Percentiles rank a stretch among this genome's conserved stretches.
Conservation (phyloP, 108 stramenopile species). For the Fragilaria radians region DNA sequence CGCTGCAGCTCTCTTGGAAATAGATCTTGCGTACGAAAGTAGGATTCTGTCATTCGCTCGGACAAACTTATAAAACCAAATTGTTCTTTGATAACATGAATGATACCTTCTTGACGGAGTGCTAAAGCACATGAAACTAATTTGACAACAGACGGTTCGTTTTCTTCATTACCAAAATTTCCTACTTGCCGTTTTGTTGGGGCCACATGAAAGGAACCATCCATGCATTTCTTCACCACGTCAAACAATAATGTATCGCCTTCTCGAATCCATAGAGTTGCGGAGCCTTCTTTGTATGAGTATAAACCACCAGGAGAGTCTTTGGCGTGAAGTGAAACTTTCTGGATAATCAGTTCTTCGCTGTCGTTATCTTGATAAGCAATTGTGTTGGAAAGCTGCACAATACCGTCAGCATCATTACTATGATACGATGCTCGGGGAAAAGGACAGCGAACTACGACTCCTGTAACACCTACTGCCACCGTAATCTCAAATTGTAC, state of each 20-base stretch:
- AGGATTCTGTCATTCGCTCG: conserved; percentile 64
- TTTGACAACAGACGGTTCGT: conserved; percentile 7
- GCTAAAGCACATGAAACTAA: conserved; percentile 36
- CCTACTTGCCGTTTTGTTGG: conserved; percentile 37
- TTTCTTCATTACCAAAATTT: neutral
- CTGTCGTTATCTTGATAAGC: conserved; percentile 16
- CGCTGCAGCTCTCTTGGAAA: conserved; percentile 54
- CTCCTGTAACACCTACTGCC: conserved; percentile 58
- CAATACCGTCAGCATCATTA: conserved; percentile 23
- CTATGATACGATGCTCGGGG: conserved; percentile 17
- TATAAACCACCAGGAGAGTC: conserved; percentile 61
- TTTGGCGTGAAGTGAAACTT: conserved; percentile 38
- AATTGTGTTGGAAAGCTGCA: conserved; percentile 33
- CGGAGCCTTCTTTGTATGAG: conserved; percentile 24
- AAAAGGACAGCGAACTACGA: conserved; percentile 44
- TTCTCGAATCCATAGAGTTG: conserved; percentile 54
- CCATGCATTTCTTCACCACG: conserved; percentile 44
- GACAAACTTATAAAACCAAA: conserved; percentile 79
- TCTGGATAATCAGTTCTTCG: conserved; percentile 20
- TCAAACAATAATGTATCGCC: conserved; percentile 73
- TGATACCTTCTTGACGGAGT: conserved; percentile 58
- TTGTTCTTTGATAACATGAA: conserved; percentile 51
- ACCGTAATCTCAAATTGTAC: conserved; percentile 56
- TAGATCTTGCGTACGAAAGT: conserved; percentile 62
- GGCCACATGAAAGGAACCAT: conserved; percentile 48